Conservation (phyloP, 2,329 filamentous ascomycete species). For the Talaromyces sp. region DNA sequence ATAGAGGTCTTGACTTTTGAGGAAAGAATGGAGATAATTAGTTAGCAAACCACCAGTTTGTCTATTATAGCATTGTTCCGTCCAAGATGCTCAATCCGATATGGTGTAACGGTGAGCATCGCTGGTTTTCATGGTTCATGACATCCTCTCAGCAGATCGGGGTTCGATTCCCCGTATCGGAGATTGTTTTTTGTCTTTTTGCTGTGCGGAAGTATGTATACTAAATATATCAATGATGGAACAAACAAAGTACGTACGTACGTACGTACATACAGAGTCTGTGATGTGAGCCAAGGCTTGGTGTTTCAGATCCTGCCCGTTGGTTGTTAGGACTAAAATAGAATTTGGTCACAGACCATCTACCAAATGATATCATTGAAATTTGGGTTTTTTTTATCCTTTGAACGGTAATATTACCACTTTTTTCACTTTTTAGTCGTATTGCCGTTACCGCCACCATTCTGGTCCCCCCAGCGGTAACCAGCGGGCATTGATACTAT, state of each 20-base stretch:
- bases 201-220: too few species aligned
- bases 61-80: neutral
- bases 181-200: neutral
- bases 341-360: too few species aligned
- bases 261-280: too few species aligned
- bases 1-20: neutral
- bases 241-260: too few species aligned
- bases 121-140: neutral
- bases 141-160: neutral
- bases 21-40: neutral
- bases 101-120: neutral
- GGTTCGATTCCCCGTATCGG: neutral
- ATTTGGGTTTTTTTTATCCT: too few species aligned
- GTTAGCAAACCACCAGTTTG: neutral
- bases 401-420: neutral
- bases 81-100: neutral
- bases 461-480: too few species aligned
- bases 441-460: neutral
- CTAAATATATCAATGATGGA: too few species aligned
- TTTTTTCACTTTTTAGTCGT: neutral
- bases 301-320: too few species aligned
- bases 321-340: too few species aligned
- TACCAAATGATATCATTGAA: too few species aligned
- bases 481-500: too few species aligned
- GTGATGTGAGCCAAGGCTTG: too few species aligned